Percentiles rank a stretch among this genome's conserved stretches.
phyloP scores from a whole-genome alignment of 139 green algal species.

The Haematococcus sp. region DNA sequence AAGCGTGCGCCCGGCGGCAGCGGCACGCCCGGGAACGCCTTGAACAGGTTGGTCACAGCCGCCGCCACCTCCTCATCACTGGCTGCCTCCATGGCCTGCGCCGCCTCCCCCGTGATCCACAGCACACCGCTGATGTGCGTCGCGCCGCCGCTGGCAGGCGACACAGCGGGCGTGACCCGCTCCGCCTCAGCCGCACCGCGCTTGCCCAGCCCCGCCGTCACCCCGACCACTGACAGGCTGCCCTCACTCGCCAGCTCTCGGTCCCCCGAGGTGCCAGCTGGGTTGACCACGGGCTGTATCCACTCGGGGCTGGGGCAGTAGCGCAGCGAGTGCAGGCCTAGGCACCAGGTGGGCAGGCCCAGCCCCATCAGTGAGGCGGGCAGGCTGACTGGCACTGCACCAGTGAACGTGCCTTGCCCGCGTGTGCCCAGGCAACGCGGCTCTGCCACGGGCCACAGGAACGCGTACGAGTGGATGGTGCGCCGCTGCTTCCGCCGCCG shows the following conservation, averaged over 20 bases:
- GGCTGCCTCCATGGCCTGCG: constrained; percentile 13
- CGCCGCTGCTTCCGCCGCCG: not conserved
- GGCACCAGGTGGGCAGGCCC: constrained; percentile 23
- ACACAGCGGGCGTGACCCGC: too few relatives aligned
- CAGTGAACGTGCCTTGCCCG: not conserved
- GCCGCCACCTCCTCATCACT: constrained; percentile 21
- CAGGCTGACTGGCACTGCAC: not conserved
- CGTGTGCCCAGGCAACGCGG: not conserved
- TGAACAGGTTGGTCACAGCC: constrained; percentile 11
- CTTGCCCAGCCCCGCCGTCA: too few relatives aligned
- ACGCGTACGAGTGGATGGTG: constrained; percentile 17
- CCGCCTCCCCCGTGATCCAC: constrained; percentile 34
- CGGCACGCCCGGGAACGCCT: constrained; percentile 14
- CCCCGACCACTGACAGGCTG: too few relatives aligned
- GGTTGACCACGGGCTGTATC: constrained; percentile 16
- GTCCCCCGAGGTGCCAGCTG: too few relatives aligned
- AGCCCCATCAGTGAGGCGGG: not conserved
- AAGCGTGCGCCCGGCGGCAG: not conserved
- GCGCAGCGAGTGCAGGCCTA: constrained; percentile 30
- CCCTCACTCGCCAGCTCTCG: too few relatives aligned
- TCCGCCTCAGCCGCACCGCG: too few relatives aligned
- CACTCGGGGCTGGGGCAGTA: constrained; percentile 34
- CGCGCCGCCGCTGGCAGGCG: not conserved
- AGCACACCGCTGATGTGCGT: constrained; percentile 25
- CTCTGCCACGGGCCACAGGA: constrained; percentile 19